Percentiles rank a stretch among this genome's conserved stretches.
These are phyloP conservation scores for Babesia caballi DNA, from an alignment of 169 alveolate genomes.

Conservation along the genomic window DNA sequence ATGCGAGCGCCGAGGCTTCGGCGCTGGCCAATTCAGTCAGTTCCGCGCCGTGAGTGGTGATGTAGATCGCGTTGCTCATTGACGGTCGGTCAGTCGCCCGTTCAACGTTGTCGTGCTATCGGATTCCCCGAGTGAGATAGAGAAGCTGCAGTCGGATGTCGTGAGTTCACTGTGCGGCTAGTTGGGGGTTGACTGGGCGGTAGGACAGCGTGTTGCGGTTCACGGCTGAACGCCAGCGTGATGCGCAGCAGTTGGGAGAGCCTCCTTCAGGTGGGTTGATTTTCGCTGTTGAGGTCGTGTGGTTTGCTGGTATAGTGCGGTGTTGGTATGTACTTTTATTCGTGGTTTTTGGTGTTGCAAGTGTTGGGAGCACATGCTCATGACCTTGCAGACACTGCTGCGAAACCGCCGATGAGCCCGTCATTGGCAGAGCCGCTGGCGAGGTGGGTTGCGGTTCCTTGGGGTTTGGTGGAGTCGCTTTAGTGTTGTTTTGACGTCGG, in stretches of 20 bases:
- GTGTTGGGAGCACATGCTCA: no score
- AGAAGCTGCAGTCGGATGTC: constrained; percentile 21
- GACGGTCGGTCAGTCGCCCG: constrained; percentile 1
- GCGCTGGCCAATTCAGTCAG: constrained; percentile 4
- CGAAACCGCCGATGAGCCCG: constrained; percentile 5
- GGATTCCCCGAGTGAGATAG: constrained; percentile 16
- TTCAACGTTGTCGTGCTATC: constrained; percentile 24
- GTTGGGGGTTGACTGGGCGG: not conserved
- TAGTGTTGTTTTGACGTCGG: not conserved
- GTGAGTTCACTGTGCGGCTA: not conserved
- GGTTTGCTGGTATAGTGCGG: not conserved
- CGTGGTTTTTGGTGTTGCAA: no score
- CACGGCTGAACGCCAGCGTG: constrained; percentile 12
- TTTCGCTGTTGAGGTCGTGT: not conserved
- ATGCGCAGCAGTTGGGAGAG: not conserved
- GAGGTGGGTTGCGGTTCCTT: not conserved
- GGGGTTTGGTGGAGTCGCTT: no score
- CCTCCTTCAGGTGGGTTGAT: not conserved
- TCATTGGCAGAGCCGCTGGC: not conserved
- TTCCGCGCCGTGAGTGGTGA: constrained; percentile 18
- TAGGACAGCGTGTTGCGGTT: constrained; percentile 11
- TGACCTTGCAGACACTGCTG: not conserved
- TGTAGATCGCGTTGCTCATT: not conserved
- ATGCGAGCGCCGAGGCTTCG: constrained; percentile 33
- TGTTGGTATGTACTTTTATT: not conserved